Base-by-base conservation (phyloP, 2,329 filamentous ascomycete genomes). In the Pestalotiopsis sp. region DNA sequence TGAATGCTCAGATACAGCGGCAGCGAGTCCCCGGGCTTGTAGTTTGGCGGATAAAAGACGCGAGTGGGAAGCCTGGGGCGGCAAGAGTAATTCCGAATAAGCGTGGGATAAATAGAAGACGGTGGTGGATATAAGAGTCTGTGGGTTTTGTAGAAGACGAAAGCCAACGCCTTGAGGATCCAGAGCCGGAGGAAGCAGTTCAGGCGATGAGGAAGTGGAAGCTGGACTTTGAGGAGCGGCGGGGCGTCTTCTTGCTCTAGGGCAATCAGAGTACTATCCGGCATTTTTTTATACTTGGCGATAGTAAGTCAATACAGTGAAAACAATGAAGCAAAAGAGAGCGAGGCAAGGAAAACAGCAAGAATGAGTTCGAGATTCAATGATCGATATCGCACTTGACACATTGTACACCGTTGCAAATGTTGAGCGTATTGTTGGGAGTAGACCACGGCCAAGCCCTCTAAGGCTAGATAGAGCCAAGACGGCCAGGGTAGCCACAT, bases 1-100 rank as follows among this genome's bases (percentile, higher is more conserved):
- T 86, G 84, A 66, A 84, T 79, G 63, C 78, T 78, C 58, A 85
- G 77, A 56, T 84, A 77, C 4, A 82, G 76, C 3, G 83, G 82
- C 5, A 77, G 72, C 52, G 52, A 23, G 14, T 36, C 56, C 31
- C 61, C 49, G 0, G 45, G 4, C 45, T 45, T 61, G 27, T 58
- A 39, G 38, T 4, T n/a, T 7, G 68, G 61, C 14, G 65, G 65
- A 25, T 59, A 64, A 61, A 67, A 69, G 38, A 69, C n/a, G 17
- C 68, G 68, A 13, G 49, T 64, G 11, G 65, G 25, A 7, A 69
- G 68, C n/a, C 12, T 52, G 9, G 65, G 68, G 11, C 65, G 56
- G 23, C 65, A 69, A 3, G 68, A 20, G 56, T 69, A 67, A 38
- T 31, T 60, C 5, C 56, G 59, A 9, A 41, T 57, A 27, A 67